These are phyloP conservation scores for Prunus fruticosa DNA, from an alignment of 306 rosid species.

Conservation along the genomic window DNA sequence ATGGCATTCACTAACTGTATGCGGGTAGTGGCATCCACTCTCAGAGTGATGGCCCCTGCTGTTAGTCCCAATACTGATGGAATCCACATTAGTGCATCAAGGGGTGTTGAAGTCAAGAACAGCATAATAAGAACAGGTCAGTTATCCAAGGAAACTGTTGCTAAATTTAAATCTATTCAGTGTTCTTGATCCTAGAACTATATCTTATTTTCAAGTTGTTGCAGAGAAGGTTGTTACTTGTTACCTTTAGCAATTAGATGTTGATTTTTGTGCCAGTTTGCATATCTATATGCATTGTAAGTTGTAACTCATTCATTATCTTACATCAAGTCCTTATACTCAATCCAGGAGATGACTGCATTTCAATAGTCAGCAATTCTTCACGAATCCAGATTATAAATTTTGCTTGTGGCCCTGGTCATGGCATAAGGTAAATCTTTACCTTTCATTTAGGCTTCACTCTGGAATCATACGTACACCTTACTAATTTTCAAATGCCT, in stretches of 20 bases:
- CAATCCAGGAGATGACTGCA: slow-evolving; percentile 85
- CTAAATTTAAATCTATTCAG: background rate
- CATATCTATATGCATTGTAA: no score
- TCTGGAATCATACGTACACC: no score
- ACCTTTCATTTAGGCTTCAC: no score
- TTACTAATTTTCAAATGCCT: no score
- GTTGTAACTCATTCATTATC: background rate
- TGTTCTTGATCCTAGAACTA: background rate
- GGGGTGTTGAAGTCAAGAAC: slow-evolving; percentile 45
- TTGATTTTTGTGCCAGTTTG: no score
- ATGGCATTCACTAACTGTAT: slow-evolving; percentile 61
- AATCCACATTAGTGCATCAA: slow-evolving; percentile 77
- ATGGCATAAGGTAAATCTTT: slow-evolving; percentile 46
- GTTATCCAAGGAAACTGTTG: slow-evolving; percentile 6
- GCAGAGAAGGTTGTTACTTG: background rate
- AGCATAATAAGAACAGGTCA: slow-evolving; percentile 67
- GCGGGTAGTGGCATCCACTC: slow-evolving; percentile 57
- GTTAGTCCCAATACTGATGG: slow-evolving; percentile 92
- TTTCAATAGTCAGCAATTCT: slow-evolving; percentile 82
- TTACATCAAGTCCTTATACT: slow-evolving; percentile 7
- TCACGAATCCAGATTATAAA: slow-evolving; percentile 55
- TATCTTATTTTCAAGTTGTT: background rate
- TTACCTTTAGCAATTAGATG: background rate
- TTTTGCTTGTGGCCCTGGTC: slow-evolving; percentile 81
- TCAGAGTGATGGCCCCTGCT: slow-evolving; percentile 65